phyloP scores from a whole-genome alignment of 306 rosid genomes.

The Gastrolobium bilobum region DNA sequence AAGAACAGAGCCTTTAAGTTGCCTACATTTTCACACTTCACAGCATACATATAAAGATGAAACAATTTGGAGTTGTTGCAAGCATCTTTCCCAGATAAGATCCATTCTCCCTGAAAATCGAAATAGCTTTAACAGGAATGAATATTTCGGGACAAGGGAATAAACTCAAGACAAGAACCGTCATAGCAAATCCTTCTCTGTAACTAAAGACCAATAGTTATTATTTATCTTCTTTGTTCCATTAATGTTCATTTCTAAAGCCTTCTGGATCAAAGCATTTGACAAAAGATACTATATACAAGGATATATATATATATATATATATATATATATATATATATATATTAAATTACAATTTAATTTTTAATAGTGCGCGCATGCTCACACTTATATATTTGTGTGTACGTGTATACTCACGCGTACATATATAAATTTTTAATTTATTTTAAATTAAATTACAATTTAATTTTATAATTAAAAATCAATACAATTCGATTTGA shows the following conservation, averaged over 20 bases:
- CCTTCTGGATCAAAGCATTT: constrained; percentile 33
- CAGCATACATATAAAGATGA: constrained; percentile 78
- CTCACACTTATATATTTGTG: too few relatives aligned
- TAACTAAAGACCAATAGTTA: constrained; percentile 15
- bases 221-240: constrained; percentile 26
- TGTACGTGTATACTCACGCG: too few relatives aligned
- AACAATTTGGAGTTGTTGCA: constrained; percentile 62
- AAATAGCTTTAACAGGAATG: constrained; percentile 42
- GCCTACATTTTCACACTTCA: constrained; percentile 77
- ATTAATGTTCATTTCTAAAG: constrained; percentile 26
- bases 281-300: not conserved
- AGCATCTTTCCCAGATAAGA: constrained; percentile 84
- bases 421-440: too few relatives aligned
- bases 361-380: too few relatives aligned
- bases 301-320: too few relatives aligned
- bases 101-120: constrained; percentile 93
- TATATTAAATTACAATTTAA: too few relatives aligned
- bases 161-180: constrained; percentile 23
- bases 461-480: too few relatives aligned
- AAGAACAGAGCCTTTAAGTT: constrained; percentile 91
- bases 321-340: too few relatives aligned
- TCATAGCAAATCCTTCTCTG: not conserved
- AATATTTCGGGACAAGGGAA: constrained; percentile 21
- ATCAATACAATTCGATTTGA: too few relatives aligned
- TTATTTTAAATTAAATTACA: too few relatives aligned